Base-by-base conservation (phyloP, 441 rosid species). In the Populus hybrid region DNA sequence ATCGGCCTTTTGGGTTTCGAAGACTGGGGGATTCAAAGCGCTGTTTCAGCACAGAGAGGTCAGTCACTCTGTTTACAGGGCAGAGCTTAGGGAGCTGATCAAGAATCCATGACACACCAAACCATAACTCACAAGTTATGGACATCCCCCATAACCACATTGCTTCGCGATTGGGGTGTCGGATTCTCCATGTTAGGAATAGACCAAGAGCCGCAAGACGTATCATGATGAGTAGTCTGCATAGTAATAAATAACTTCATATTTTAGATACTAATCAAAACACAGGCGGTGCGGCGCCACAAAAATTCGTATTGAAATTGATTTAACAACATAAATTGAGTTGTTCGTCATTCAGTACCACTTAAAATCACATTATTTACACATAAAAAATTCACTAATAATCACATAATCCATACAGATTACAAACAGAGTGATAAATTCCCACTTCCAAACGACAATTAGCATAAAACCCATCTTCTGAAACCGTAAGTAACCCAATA, bases 61-160 rank as follows among this genome's bases (percentile, higher is more conserved):
- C 95, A 8, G 91, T 89, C 61, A 85, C 35, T 78, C 99, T 88
- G 82, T 87, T 91, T 7, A 95, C 90, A 3, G 98, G 99, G 76
- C 95, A 91, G 74, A 94, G 95, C 83, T 95, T 95, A 4, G 97
- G 98, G 65, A 93, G 90, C 88, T 92, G 98, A 64, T 95, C 98
- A 9, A 95, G 89, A 54, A 95, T 72, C 97, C 99, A 95, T 21
- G 99, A 93, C 35, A 92, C 59, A 14, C 95, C 98, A 85, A 95
- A 95, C 99, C 98, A 95, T 54, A 92, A 82, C 84, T 95, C 99
- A 81, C 99, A 95, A 26, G 85, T 83, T 26, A 87, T 88, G 26
- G 99, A 95, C 89, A 90, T 91, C 30, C 91, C 92, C 97, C 98
- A 93, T 72, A 95, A 79, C 93, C 95, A 95, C 89, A 89, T 90